Evolutionary conservation across 768 basidiomycete species (phyloP), one percentile per base, ranked within the genome.

Genomic region (Suillus plorans): DNA sequence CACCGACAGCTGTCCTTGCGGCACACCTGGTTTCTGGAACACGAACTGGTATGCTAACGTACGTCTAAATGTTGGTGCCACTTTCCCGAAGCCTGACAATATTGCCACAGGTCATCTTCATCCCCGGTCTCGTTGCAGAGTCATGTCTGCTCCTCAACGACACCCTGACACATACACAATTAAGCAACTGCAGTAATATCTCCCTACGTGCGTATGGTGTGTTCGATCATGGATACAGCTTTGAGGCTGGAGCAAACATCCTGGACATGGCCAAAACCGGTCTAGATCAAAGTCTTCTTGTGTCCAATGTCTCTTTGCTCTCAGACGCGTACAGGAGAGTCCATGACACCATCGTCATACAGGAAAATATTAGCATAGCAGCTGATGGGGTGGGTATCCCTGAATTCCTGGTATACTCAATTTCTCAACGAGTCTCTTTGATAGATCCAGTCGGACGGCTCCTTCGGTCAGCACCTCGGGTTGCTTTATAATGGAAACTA

Each of bases 401-500:
- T 18, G 25, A 44, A n/a, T 20, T 49, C 34, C 7, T 9, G 14
- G 8, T 39, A 22, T 20, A 25, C 8, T 36, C 18, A 22, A 14
- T 18, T 20, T 36, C 49, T 63, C 25, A 39, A 63, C 52, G 34
- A 13, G 2, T 31, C 18, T 39, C 25, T 18, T 47, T 25, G 9
- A n/a, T 49, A 66, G 65, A 66, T 66, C 22, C 63, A 64, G 4
- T 67, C 69, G 25, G 77, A 78, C 64, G 77, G 76, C 4, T 70
- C 69, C 59, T 66, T 66, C 68, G 41, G 67, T 28, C 67, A 90
- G 72, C 89, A 91, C 72, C 74, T 69, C 22, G 89, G 89, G 22
- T 79, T 89, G n/a, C 73, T 89, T 5, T 90, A 89, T 70, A 89
- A 87, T 59, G 90, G 89, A 47, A 90, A 90, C 70, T 91, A 91